phyloP scores from a whole-genome alignment of 2,329 filamentous ascomycete species.

The Fusarium camptoceras region DNA sequence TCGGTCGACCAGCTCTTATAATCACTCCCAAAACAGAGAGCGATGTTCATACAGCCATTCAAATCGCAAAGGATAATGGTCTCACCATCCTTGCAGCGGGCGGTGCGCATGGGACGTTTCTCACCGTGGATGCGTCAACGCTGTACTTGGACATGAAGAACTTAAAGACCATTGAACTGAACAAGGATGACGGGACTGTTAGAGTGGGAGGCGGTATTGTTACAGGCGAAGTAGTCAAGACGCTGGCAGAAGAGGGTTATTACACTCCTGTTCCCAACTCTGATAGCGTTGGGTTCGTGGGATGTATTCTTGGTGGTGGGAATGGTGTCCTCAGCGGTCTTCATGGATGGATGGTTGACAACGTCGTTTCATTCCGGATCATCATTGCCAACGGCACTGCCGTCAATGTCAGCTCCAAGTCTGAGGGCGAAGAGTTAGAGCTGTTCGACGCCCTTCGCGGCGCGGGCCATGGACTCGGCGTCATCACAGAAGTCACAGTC shows the following conservation, averaged over 20 bases:
- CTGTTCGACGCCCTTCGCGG: slow-evolving; percentile 51
- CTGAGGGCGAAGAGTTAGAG: slow-evolving; percentile 36
- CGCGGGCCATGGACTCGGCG: slow-evolving; percentile 51
- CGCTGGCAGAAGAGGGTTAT: slow-evolving; percentile 42
- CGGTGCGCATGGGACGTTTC: slow-evolving; percentile 48
- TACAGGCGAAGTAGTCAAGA: slow-evolving; percentile 44
- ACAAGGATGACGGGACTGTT: slow-evolving; percentile 44
- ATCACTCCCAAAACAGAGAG: slow-evolving; percentile 45
- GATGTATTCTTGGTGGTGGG: slow-evolving; percentile 46
- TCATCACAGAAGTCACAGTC: slow-evolving; percentile 49
- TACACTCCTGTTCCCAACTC: slow-evolving; percentile 49
- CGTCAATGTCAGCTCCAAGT: slow-evolving; percentile 28
- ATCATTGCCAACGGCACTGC: slow-evolving; percentile 38
- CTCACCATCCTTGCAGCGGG: slow-evolving; percentile 47
- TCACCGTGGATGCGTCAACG: slow-evolving; percentile 44
- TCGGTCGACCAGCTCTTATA: slow-evolving; percentile 46
- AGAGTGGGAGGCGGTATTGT: slow-evolving; percentile 48
- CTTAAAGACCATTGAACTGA: slow-evolving; percentile 47
- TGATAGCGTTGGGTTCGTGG: slow-evolving; percentile 47
- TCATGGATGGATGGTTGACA: slow-evolving; percentile 51
- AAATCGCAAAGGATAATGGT: slow-evolving; percentile 44
- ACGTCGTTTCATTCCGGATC: slow-evolving; percentile 46
- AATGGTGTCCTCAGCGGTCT: slow-evolving; percentile 45
- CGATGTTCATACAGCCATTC: slow-evolving; percentile 47
- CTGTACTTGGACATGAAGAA: slow-evolving; percentile 51